Conservation (phyloP, 2,329 filamentous ascomycete species). For the Penicillium sumatraense region DNA sequence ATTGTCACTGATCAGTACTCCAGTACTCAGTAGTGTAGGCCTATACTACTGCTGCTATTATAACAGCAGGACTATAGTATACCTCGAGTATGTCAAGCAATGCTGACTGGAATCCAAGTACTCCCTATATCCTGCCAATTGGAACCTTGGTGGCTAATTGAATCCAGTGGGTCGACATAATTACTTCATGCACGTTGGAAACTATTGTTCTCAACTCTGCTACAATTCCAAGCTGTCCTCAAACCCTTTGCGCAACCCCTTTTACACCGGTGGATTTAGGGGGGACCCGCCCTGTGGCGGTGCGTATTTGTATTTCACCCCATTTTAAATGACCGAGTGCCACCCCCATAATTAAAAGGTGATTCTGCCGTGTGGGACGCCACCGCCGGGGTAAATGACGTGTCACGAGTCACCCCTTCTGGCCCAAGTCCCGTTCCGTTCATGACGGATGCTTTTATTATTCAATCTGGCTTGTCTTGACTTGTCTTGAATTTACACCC, state of each 20-base stretch:
- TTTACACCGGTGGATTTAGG: constrained; percentile 23
- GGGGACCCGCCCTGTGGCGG: constrained; percentile 23
- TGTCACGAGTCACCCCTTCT: constrained; percentile 16
- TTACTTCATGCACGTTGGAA: too few relatives aligned
- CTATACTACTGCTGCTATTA: too few relatives aligned
- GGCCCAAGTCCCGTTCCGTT: constrained; percentile 20
- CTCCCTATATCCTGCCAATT: background rate
- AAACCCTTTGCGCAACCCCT: too few relatives aligned
- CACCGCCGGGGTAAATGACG: constrained; percentile 23
- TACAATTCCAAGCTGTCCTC: too few relatives aligned
- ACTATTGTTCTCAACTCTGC: too few relatives aligned
- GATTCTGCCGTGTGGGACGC: constrained; percentile 5
- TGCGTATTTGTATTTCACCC: constrained; percentile 16
- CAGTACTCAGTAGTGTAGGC: too few relatives aligned
- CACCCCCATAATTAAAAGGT: background rate
- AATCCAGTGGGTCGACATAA: background rate
- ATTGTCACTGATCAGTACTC: too few relatives aligned
- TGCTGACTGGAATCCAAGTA: too few relatives aligned
- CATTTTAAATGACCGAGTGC: background rate
- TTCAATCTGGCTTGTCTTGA: constrained; percentile 2
- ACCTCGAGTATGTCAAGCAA: too few relatives aligned
- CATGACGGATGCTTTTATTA: constrained; percentile 16
- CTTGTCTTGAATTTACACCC: background rate
- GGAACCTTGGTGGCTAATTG: background rate
- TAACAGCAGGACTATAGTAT: too few relatives aligned